Base-by-base conservation (phyloP, 2,329 filamentous ascomycete genomes). In the Penicillium palitans region DNA sequence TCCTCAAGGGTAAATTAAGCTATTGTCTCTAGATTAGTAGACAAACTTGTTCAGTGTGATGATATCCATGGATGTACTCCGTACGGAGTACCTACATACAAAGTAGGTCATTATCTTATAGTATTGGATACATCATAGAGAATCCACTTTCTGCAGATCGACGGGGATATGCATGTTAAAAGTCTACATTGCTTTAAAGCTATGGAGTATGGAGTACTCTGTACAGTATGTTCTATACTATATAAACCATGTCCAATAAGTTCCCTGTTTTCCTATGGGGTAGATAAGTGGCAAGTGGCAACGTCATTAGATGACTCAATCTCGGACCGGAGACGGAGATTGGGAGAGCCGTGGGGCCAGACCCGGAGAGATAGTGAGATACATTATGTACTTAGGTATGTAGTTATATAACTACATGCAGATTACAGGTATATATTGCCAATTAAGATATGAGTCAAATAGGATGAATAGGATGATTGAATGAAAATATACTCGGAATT, bases 71-170 rank as follows among this genome's bases (percentile, higher is more conserved):
- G 25, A 27, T 27, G 27, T 27, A 21, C 19, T 21, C 19, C 19
- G 19, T 21, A 27, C 25, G 25, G 25, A 27, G 25, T 12, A 31
- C 29, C 19, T 21, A 21, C 19, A 21, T 21, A 21, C 1, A 21
- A 21, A 21, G 6, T 33, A 13, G 19, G 31, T 5, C 19, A n/a
- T 27, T 17, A 25, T 4, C 15, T 15, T 24, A 24, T 17, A 19
- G 19, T 24, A 48, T 48, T 19, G 29, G 19, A 47, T 33, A 35
- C 45, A 24, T 48, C 47, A 37, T 19, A 41, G 19, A 29, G 27
- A 33, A 39, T 24, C 54, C 54, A 57, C 48, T 52, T 31, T 52
- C 21, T 24, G 37, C 19, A 10, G 54, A 57, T 57, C 54, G 48
- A 35, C 12, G 25, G 37, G 31, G 39, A 52, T 37, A 56, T 52